Base-by-base conservation (phyloP, 805 yeast species). In the Cyberlindnera xylosilytica region DNA sequence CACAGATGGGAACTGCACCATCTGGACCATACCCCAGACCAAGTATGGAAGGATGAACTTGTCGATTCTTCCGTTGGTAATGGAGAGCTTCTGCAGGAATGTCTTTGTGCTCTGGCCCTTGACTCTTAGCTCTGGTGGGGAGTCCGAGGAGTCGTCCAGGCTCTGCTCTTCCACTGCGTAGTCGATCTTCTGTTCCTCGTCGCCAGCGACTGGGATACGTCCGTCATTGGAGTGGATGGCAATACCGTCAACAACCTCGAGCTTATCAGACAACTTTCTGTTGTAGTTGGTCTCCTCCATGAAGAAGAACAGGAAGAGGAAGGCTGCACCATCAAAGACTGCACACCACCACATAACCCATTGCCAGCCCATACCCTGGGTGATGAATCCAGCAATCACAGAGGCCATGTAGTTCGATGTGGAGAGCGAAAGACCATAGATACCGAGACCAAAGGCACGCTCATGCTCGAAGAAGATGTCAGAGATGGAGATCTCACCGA, bases 361-460 rank as follows among this genome's bases (percentile, higher is more conserved):
- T 46, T 70, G 56, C 70, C 79, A 79, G 6, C 77, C 74, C 22
- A 67, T 61, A 20, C 67, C 70, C 38, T 72, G 69, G 26, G 69
- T 68, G 43, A 79, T 73, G 49, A 74, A 74, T 6, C 83, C 82
- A n/a, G 81, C 79, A 37, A 78, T 65, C 51, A 78, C 64, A 4
- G 83, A 83, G 4, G 82, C 83, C 44, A 76, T 61, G 50, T 65
- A 79, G 32, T 79, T 73, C 11, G 80, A 77, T 10, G 70, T 69
- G 23, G 78, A 66, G 16, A 81, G 65, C 12, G 81, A 76, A 44
- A 70, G 60, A 45, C 79, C 76, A 54, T 79, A 79, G 18, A 76
- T 52, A 32, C 70, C 69, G 64, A 73, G 63, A 35, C 66, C 66
- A n/a, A 67, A 59, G 5, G 74, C 74, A 46, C 76, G 60, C 53